phyloP scores from a whole-genome alignment of 352 stramenopile species.

The Phytophthora quininea region DNA sequence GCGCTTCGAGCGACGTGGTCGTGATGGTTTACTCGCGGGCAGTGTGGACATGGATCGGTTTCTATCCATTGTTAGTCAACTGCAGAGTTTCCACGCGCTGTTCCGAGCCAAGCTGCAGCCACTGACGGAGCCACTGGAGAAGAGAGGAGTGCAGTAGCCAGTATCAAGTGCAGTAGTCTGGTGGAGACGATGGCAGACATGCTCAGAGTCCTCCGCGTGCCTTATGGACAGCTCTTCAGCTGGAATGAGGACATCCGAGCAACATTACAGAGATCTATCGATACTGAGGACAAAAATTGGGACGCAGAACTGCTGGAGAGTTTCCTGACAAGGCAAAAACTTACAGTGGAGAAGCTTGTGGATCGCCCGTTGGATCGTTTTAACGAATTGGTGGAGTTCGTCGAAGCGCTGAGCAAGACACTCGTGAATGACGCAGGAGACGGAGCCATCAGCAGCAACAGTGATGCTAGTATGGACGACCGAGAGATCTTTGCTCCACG shows the following conservation, averaged over 20 bases:
- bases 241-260: constrained; percentile 20
- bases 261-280: not conserved
- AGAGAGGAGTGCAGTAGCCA: constrained; percentile 7
- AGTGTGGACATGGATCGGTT: constrained; percentile 31
- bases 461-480: constrained; percentile 4
- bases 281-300: constrained; percentile 2
- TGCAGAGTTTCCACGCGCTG: constrained; percentile 29
- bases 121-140: constrained; percentile 2
- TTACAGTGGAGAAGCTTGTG: constrained; percentile 28
- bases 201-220: constrained; percentile 28
- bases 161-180: constrained; percentile 24
- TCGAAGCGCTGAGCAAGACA: constrained; percentile 35
- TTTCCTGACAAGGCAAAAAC: constrained; percentile 26
- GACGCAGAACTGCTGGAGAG: constrained; percentile 22
- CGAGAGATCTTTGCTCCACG: constrained; percentile 26
- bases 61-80: constrained; percentile 22
- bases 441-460: constrained; percentile 11
- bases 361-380: constrained; percentile 35
- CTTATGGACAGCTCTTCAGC: constrained; percentile 33
- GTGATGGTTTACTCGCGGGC: constrained; percentile 13
- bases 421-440: constrained; percentile 13
- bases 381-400: constrained; percentile 38
- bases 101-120: constrained; percentile 40
- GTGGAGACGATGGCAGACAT: constrained; percentile 37
- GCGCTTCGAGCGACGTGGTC: constrained; percentile 19